Percentiles rank a stretch among this genome's conserved stretches.
Evolutionary conservation across 805 yeast genomes (phyloP).

Genomic region (Pichia californica): DNA sequence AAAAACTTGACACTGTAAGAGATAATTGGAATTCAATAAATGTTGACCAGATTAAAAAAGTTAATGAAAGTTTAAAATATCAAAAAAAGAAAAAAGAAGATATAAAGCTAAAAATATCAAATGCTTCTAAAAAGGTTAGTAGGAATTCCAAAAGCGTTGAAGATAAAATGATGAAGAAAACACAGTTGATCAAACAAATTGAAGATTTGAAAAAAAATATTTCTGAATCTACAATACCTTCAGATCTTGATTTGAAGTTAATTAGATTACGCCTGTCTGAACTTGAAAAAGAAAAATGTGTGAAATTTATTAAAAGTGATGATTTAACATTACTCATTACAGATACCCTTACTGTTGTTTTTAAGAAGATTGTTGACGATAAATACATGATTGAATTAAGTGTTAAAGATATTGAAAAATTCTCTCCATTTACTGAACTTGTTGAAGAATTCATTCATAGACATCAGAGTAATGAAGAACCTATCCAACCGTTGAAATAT

Average conservation of each 20-base stretch:
- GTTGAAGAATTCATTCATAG: background rate
- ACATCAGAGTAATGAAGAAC: background rate
- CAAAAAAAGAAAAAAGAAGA: background rate
- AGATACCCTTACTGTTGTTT: background rate
- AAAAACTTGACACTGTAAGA: slow-evolving; percentile 9
- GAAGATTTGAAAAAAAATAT: slow-evolving; percentile 3
- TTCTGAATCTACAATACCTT: slow-evolving; percentile 12
- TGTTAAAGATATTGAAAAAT: background rate
- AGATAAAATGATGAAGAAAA: slow-evolving; percentile 1
- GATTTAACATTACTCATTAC: background rate
- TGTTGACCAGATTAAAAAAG: slow-evolving; percentile 5
- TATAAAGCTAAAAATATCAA: slow-evolving; percentile 2
- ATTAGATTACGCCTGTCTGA: slow-evolving; percentile 11
- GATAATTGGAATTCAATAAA: slow-evolving; percentile 11
- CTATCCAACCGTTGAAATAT: background rate
- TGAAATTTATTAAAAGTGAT: slow-evolving; percentile 11
- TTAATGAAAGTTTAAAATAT: background rate
- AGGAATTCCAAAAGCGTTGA: background rate
- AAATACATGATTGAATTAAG: background rate
- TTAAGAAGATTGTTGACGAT: background rate
- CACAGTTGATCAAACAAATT: slow-evolving; percentile 4
- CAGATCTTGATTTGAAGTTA: slow-evolving; percentile 12
- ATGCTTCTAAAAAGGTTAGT: background rate
- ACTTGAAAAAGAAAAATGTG: slow-evolving; percentile 9
- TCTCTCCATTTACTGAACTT: slow-evolving; percentile 7